phyloP scores from a whole-genome alignment of 805 yeast genomes.

The Candida endomychidarum region DNA sequence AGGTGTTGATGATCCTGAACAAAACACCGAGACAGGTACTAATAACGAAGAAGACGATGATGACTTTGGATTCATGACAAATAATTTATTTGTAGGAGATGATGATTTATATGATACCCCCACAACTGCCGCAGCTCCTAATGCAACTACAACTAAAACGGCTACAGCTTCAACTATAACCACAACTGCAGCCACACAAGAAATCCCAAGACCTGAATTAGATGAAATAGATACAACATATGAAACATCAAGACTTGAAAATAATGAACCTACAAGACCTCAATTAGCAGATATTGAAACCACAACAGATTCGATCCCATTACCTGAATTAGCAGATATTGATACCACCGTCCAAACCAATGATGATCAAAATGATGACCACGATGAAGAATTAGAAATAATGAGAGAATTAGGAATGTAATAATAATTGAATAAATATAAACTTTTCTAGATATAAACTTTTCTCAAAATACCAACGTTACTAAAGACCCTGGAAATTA shows the following conservation, averaged over 20 bases:
- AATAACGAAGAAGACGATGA: constrained; percentile 22
- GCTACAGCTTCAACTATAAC: too few relatives aligned
- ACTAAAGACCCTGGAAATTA: constrained; percentile 46
- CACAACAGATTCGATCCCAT: neutral
- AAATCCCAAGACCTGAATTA: neutral
- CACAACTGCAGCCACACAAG: neutral
- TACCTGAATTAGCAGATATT: neutral
- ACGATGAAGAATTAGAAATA: constrained; percentile 33
- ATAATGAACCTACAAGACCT: neutral
- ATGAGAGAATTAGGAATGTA: constrained; percentile 40
- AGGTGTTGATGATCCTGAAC: neutral
- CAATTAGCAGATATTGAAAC: neutral
- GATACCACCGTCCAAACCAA: neutral
- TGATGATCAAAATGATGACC: constrained; percentile 13
- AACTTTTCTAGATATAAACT: constrained; percentile 38
- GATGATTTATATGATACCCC: constrained; percentile 17
- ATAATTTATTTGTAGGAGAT: constrained; percentile 31
- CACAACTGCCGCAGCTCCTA: neutral
- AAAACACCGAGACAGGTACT: neutral
- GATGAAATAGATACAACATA: neutral
- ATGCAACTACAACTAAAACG: too few relatives aligned
- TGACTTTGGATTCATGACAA: constrained; percentile 34
- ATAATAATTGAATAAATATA: constrained; percentile 2
- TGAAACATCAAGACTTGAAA: neutral
- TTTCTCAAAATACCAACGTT: constrained; percentile 50